Evolutionary conservation across 345 rosid species (phyloP).

Genomic region (Ceriops zippeliana): DNA sequence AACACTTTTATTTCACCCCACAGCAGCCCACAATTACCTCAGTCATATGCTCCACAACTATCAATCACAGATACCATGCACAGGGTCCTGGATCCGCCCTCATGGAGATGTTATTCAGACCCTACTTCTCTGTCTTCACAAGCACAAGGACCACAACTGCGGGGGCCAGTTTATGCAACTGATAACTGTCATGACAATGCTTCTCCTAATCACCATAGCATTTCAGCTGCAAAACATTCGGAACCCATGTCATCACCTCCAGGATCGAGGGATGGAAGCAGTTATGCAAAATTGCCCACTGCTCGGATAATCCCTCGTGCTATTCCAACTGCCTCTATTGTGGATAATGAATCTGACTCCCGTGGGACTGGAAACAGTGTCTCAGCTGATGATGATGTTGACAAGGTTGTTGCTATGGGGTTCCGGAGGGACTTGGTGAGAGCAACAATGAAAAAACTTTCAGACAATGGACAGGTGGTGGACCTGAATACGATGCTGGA

Average conservation of each 20-base stretch:
- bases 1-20: slow-evolving; percentile 24
- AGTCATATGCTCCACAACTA: slow-evolving; percentile 10
- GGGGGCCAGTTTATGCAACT: slow-evolving; percentile 7
- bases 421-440: slow-evolving; percentile 58
- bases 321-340: slow-evolving; percentile 45
- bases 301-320: slow-evolving; percentile 44
- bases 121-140: slow-evolving; percentile 13
- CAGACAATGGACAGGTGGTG: slow-evolving; percentile 44
- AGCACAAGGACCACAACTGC: slow-evolving; percentile 12
- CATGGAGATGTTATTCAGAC: slow-evolving; percentile 24
- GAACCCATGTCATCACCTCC: slow-evolving; percentile 17
- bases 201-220: slow-evolving; percentile 18
- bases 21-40: slow-evolving; percentile 16
- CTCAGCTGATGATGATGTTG: slow-evolving; percentile 40
- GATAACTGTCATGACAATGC: slow-evolving; percentile 13
- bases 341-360: slow-evolving; percentile 28
- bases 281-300: slow-evolving; percentile 32
- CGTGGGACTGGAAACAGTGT: slow-evolving; percentile 25
- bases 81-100: slow-evolving; percentile 21
- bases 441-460: slow-evolving; percentile 42
- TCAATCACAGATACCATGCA: slow-evolving; percentile 17
- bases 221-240: slow-evolving; percentile 12
- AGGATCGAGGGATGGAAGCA: slow-evolving; percentile 12
- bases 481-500: slow-evolving; percentile 54
- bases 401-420: slow-evolving; percentile 60